Base-by-base conservation (phyloP, 140 eudicot species). In the Bidens hawaiensis region DNA sequence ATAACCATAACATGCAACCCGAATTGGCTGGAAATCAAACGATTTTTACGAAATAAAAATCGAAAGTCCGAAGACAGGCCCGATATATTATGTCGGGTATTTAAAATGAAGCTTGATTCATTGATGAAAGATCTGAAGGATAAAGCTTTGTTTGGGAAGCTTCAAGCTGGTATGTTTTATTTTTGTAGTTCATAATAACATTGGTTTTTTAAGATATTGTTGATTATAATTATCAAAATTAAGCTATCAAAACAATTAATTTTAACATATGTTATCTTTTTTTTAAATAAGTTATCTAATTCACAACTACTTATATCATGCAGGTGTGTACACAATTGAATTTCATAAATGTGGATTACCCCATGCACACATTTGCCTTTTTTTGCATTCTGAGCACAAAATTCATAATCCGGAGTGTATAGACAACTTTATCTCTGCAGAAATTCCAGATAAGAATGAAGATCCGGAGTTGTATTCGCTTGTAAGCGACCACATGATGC, bases 41-140 rank as follows among this genome's bases (percentile, higher is more conserved):
- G 62, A 18, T 63, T 26, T 28, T 14, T 72, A 1, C 6, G 19
- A 1, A 18, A 27, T 1, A 42, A 27, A 4, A 12, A 21, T 0
- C 40, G 52, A 0, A 17, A 31, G 12, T 30, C 78, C 0, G 72
- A 73, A 14, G 78, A 64, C 9, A 30, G 67, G 5, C 72, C 66
- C 3, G 61, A 52, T 16, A 45, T 65, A 5, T 4, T 65, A 0
- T 36, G 34, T 21, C 36, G 54, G 0, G 3, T 77, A 0, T 71
- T 77, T 38, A 67, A 57, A 56, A 49, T 64, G 9, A 75, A 68
- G 30, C 2, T 65, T 2, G 68, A 74, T 11, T 9, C 7, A 1
- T 8, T 74, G 54, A 74, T 65, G 1, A 58, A 22, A 4, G 56
- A 65, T 15, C 7, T 66, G 0, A 45, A 9, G 19, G n/a, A 6